Conservation (phyloP, 2,329 filamentous ascomycete genomes). For the Penicillium sp. region DNA sequence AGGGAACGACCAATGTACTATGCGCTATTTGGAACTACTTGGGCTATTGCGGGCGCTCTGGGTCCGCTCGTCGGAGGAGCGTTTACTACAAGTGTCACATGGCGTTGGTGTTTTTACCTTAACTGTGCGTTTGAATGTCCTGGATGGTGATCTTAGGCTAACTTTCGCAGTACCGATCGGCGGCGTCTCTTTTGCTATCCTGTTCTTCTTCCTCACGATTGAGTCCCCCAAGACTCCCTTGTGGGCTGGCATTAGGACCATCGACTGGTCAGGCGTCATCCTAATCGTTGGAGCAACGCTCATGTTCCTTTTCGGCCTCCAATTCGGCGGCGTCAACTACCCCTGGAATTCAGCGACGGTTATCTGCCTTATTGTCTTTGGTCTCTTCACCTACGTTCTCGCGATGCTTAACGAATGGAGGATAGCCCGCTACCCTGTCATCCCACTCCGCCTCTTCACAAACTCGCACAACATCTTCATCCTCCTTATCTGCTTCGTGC, state of each 20-base stretch:
- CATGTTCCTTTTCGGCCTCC: slow-evolving; percentile 84
- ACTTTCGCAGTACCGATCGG: slow-evolving; percentile 58
- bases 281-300: slow-evolving; percentile 76
- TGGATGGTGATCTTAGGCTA: slow-evolving; percentile 16
- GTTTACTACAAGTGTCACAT: slow-evolving; percentile 63
- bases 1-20: slow-evolving; percentile 64
- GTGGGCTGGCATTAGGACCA: slow-evolving; percentile 60
- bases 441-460: slow-evolving; percentile 74
- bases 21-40: slow-evolving; percentile 65
- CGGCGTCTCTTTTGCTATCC: slow-evolving; percentile 62
- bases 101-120: slow-evolving; percentile 67
- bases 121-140: slow-evolving; percentile 49
- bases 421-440: slow-evolving; percentile 76
- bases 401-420: slow-evolving; percentile 77
- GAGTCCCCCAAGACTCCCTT: slow-evolving; percentile 66
- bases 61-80: slow-evolving; percentile 67
- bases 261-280: slow-evolving; percentile 68
- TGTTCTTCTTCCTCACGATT: slow-evolving; percentile 65
- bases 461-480: slow-evolving; percentile 68
- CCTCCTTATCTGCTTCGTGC: slow-evolving; percentile 70
- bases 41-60: slow-evolving; percentile 64
- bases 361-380: slow-evolving; percentile 78
- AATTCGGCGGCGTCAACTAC: slow-evolving; percentile 77
- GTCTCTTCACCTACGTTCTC: slow-evolving; percentile 63
- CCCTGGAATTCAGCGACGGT: slow-evolving; percentile 78